phyloP scores from a whole-genome alignment of 1,284 basidiomycete species.

The Tilletiopsis washingtonensis region DNA sequence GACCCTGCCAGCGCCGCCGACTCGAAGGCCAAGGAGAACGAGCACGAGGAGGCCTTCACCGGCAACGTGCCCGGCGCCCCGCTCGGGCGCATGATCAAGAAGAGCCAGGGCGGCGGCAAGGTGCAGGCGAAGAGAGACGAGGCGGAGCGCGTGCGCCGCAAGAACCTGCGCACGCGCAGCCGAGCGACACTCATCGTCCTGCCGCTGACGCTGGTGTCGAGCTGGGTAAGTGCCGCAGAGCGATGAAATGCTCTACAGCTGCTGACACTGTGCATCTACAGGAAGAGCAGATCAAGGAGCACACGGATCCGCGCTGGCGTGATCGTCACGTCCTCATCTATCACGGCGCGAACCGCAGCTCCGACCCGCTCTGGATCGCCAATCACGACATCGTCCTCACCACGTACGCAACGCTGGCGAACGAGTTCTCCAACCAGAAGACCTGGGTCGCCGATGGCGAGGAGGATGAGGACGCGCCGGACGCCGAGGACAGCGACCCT shows the following conservation, averaged over 20 bases:
- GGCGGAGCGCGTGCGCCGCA: conserved; percentile 21
- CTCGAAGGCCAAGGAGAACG: neutral
- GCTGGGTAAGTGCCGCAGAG: conserved; percentile 57
- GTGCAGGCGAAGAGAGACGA: conserved; percentile 9
- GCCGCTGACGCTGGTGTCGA: conserved; percentile 89
- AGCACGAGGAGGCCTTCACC: conserved; percentile 6
- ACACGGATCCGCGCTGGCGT: no score
- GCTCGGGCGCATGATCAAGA: conserved; percentile 46
- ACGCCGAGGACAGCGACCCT: conserved; percentile 46
- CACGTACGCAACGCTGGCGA: conserved; percentile 88
- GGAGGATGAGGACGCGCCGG: conserved; percentile 5
- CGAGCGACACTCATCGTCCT: conserved; percentile 93
- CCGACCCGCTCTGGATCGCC: conserved; percentile 73
- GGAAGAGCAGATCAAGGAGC: conserved; percentile 92
- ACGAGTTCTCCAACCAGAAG: conserved; percentile 82
- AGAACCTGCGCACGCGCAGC: conserved; percentile 52
- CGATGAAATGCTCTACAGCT: neutral
- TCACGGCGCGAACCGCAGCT: conserved; percentile 81
- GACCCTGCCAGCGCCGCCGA: neutral
- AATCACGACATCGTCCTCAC: conserved; percentile 97
- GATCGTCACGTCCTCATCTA: conserved; percentile 60
- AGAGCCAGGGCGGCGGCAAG: conserved; percentile 55
- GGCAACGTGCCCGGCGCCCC: conserved; percentile 18
- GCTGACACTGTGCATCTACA: neutral
- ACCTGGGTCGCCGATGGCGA: conserved; percentile 22